These are phyloP conservation scores for Syncephalastrum contaminatum DNA, from an alignment of 371 early-diverging fungal species.

Conservation along the genomic window DNA sequence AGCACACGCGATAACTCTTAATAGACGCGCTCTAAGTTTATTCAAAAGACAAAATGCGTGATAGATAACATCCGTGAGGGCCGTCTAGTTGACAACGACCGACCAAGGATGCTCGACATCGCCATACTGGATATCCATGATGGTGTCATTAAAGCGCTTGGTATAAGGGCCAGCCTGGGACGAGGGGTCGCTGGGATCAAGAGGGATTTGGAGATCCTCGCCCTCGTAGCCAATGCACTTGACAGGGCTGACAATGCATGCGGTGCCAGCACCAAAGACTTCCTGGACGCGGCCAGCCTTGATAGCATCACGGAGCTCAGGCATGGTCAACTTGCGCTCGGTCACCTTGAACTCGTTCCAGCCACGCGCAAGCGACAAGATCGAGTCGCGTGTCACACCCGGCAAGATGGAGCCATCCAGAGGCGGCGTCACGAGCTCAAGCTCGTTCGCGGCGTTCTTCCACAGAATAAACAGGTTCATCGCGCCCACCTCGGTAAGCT, in stretches of 20 bases:
- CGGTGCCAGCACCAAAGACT: conserved; percentile 95
- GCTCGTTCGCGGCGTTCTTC: conserved; percentile 75
- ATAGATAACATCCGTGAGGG: no score
- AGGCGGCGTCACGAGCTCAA: conserved; percentile 89
- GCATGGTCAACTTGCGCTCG: conserved; percentile 87
- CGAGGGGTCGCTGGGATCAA: conserved; percentile 81
- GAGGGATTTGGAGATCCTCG: conserved; percentile 76
- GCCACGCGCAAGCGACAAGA: conserved; percentile 74
- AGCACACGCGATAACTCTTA: no score
- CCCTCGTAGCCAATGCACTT: conserved; percentile 77
- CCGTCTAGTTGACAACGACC: conserved; percentile 53
- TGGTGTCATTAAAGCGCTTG: conserved; percentile 79
- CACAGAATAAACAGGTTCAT: conserved; percentile 94
- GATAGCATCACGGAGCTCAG: conserved; percentile 71
- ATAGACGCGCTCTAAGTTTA: no score
- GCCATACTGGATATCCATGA: conserved; percentile 95
- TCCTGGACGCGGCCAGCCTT: conserved; percentile 72
- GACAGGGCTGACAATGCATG: conserved; percentile 94
- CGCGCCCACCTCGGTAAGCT: conserved; percentile 94
- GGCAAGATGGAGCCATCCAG: conserved; percentile 96
- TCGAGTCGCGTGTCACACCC: conserved; percentile 96
- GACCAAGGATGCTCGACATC: conserved; percentile 77
- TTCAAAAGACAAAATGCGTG: no score
- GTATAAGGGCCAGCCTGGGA: conserved; percentile 92
- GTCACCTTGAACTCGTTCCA: conserved; percentile 93